Evolutionary conservation across 768 basidiomycete genomes (phyloP), one percentile per base, ranked within the genome.

Genomic region (Hypsizygus marmoreus): DNA sequence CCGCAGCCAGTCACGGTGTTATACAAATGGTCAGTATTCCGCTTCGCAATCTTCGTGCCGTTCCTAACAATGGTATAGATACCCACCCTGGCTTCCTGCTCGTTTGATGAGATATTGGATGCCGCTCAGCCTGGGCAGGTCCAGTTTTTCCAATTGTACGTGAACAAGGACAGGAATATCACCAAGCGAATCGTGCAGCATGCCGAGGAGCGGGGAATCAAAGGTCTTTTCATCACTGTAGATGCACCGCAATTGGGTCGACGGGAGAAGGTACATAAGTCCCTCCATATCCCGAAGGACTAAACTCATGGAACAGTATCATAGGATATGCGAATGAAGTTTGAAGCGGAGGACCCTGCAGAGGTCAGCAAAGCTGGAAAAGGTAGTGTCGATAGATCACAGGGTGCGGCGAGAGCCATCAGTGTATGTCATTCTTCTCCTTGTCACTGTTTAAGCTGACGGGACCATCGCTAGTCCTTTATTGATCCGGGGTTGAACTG

Each of bases 221-320:
- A 93, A 64, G 95, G 79, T 3, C 72, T 98, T 10, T 97, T 98
- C 67, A 97, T 98, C 63, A 97, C 95, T 0, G 95, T 98, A 20
- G 95, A 98, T 68, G 95, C 95, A 0, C 95, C 95, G 5, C 94
- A 97, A 55, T 83, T 98, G 8, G 95, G 95, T 33, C 81, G 94
- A 10, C 79, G 95, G 48, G 94, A 95, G 64, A 94, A 95, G 69
- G 82, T 71, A 43, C 22, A 35, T 32, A 23, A 17, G 7, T 29
- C 14, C 20, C 17, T 14, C 16, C 24, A 14, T 32, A 11, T 12
- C 33, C 33, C 30, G 4, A 19, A 20, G 28, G 7, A 24, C 4
- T 12, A 12, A 3, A 12, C 34, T 28, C 23, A n/a, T 38, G 23
- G 20, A 39, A 25, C 22, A 12, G 17, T 11, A 12, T 44, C 19